These are phyloP conservation scores for Moniliophthora roreri DNA, from an alignment of 1,284 basidiomycete genomes.

Conservation along the genomic window DNA sequence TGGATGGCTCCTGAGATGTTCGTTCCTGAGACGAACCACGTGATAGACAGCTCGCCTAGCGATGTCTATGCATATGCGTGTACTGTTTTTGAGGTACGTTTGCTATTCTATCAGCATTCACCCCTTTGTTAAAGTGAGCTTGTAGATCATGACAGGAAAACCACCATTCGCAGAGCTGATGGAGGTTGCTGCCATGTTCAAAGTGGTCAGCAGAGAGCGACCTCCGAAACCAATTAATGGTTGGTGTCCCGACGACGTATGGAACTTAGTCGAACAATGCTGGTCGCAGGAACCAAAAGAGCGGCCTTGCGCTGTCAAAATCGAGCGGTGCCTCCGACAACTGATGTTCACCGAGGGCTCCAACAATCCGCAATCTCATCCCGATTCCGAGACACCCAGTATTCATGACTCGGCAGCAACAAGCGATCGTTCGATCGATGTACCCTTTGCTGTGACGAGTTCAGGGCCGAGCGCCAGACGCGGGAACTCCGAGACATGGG, in stretches of 20 bases:
- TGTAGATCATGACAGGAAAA: neutral
- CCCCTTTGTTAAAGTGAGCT: neutral
- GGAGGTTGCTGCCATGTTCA: too few relatives aligned
- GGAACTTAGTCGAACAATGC: neutral
- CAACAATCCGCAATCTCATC: too few relatives aligned
- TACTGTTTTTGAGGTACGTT: constrained; percentile 1
- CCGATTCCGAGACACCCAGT: too few relatives aligned
- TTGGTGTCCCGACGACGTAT: neutral
- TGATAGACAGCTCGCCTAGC: neutral
- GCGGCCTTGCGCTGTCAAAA: neutral
- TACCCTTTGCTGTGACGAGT: too few relatives aligned
- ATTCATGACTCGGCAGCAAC: too few relatives aligned
- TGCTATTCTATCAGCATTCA: too few relatives aligned
- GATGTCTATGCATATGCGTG: neutral
- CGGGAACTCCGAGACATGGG: too few relatives aligned
- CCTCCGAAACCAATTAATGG: neutral
- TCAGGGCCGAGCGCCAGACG: too few relatives aligned
- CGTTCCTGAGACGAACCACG: neutral
- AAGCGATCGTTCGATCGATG: too few relatives aligned
- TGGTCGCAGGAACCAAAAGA: neutral
- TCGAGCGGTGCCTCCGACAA: neutral
- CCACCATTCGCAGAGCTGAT: too few relatives aligned
- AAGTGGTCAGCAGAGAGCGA: neutral
- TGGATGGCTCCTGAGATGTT: constrained; percentile 4
- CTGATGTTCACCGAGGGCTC: too few relatives aligned